Percentiles rank a stretch among this genome's conserved stretches.
These are phyloP conservation scores for Hemileccinum rubropunctum DNA, from an alignment of 768 basidiomycete genomes.

Conservation along the genomic window DNA sequence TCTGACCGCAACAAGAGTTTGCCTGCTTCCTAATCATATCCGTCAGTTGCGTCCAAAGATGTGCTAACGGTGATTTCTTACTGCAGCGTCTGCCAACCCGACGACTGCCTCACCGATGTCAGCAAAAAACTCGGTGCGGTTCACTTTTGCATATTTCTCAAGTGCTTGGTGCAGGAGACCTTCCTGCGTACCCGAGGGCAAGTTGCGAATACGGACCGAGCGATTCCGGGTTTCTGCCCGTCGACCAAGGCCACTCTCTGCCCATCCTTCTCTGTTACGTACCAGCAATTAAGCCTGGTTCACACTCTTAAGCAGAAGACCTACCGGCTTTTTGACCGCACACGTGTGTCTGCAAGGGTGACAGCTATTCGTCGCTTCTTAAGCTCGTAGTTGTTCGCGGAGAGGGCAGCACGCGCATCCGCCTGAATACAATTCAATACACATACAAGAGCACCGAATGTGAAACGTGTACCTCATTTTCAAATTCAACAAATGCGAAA, in stretches of 20 bases:
- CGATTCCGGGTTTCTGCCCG: conserved; percentile 60
- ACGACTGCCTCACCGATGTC: conserved; percentile 60
- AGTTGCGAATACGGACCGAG: conserved; percentile 70
- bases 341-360: conserved; percentile 76
- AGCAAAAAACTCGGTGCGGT: conserved; percentile 72
- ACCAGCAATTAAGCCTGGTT: background rate
- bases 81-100: conserved; percentile 64
- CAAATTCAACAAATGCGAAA: conserved; percentile 92
- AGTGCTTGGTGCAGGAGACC: conserved; percentile 87
- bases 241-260: conserved; percentile 58
- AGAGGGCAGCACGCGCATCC: conserved; percentile 66
- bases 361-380: conserved; percentile 91
- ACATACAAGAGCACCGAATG: background rate
- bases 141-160: conserved; percentile 70
- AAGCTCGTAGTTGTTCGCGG: conserved; percentile 82
- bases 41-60: background rate
- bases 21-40: conserved; percentile 68
- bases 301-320: conserved; percentile 11
- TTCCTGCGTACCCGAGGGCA: conserved; percentile 81
- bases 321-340: conserved; percentile 52
- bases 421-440: conserved; percentile 41
- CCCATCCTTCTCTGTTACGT: conserved; percentile 34
- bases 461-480: conserved; percentile 57
- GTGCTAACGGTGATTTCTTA: conserved; percentile 32
- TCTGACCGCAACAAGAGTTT: conserved; percentile 70